A percentile compares a stretch with the other conserved stretches of the same genome.
phyloP scores from a whole-genome alignment of 331 rosid genomes.

The Rosa hybrid region DNA sequence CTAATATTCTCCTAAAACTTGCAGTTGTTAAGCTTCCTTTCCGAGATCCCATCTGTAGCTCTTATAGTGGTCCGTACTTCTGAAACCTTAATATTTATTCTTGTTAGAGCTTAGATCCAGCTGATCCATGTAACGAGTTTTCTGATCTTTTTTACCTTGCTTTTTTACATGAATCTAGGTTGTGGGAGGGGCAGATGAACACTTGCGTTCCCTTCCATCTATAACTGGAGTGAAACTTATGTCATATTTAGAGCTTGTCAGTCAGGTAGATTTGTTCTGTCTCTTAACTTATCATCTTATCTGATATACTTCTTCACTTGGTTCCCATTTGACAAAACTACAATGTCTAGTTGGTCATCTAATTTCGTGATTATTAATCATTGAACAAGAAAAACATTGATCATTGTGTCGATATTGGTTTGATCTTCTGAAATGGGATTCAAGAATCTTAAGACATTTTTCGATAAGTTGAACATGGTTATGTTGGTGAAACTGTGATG shows the following conservation, averaged over 20 bases:
- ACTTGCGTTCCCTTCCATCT: constrained; percentile 82
- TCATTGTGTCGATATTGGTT: background rate
- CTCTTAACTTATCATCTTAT: background rate
- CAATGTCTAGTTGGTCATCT: background rate
- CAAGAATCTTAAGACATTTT: background rate
- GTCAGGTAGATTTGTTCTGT: constrained; percentile 51
- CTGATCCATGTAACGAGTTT: background rate
- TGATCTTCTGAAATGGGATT: background rate
- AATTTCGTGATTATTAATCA: background rate
- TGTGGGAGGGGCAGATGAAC: constrained; percentile 88
- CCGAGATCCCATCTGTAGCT: constrained; percentile 79
- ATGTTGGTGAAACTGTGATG: background rate
- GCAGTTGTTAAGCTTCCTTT: constrained; percentile 87
- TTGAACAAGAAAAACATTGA: too few relatives aligned
- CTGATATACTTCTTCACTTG: background rate
- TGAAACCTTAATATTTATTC: background rate
- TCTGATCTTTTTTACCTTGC: constrained; percentile 14
- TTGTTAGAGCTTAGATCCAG: too few relatives aligned
- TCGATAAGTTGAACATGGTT: background rate
- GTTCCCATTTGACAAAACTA: background rate
- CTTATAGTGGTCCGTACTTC: constrained; percentile 77
- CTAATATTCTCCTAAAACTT: constrained; percentile 10
- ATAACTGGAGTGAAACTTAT: constrained; percentile 69
- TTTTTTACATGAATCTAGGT: constrained; percentile 40
- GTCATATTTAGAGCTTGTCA: constrained; percentile 68